These are phyloP conservation scores for Calonectria hawksworthii DNA, from an alignment of 2,329 filamentous ascomycete species.

Conservation along the genomic window DNA sequence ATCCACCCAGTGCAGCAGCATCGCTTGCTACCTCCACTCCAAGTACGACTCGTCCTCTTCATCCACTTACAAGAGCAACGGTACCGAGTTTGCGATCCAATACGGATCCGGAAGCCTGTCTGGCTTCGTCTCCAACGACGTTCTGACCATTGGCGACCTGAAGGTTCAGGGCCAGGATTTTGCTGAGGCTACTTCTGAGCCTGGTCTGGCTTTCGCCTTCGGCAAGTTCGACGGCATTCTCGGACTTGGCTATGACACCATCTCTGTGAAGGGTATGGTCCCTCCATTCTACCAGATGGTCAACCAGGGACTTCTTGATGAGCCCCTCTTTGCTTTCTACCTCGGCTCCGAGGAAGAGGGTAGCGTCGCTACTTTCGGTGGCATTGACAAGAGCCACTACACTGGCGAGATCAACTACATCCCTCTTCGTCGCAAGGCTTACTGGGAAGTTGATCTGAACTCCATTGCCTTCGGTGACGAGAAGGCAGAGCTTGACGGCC, in stretches of 20 bases:
- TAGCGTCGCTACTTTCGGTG: slow-evolving; percentile 92
- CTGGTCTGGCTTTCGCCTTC: slow-evolving; percentile 97
- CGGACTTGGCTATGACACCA: slow-evolving; percentile 93
- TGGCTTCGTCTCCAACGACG: slow-evolving; percentile 94
- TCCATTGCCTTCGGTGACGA: slow-evolving; percentile 90
- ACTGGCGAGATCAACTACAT: slow-evolving; percentile 92
- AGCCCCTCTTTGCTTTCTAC: slow-evolving; percentile 97
- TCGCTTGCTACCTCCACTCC: slow-evolving; percentile 96
- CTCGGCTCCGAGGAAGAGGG: slow-evolving; percentile 80
- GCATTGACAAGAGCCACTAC: slow-evolving; percentile 84
- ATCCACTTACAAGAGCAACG: slow-evolving; percentile 94
- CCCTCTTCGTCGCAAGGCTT: slow-evolving; percentile 96
- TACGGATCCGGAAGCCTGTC: slow-evolving; percentile 96
- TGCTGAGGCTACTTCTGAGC: slow-evolving; percentile 95
- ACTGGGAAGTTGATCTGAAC: slow-evolving; percentile 99
- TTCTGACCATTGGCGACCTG: slow-evolving; percentile 88
- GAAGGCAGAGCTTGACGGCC: slow-evolving; percentile 91
- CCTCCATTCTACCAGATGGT: slow-evolving; percentile 98
- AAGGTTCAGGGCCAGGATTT: slow-evolving; percentile 92
- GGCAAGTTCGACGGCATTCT: slow-evolving; percentile 97
- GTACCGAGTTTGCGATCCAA: slow-evolving; percentile 89
- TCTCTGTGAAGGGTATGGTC: slow-evolving; percentile 95
- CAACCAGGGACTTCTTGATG: slow-evolving; percentile 89
- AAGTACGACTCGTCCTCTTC: slow-evolving; percentile 96
- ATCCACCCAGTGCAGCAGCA: slow-evolving; percentile 85